Conservation (phyloP, 1,139 yeast species). For the Nakaseomyces delphensis region DNA sequence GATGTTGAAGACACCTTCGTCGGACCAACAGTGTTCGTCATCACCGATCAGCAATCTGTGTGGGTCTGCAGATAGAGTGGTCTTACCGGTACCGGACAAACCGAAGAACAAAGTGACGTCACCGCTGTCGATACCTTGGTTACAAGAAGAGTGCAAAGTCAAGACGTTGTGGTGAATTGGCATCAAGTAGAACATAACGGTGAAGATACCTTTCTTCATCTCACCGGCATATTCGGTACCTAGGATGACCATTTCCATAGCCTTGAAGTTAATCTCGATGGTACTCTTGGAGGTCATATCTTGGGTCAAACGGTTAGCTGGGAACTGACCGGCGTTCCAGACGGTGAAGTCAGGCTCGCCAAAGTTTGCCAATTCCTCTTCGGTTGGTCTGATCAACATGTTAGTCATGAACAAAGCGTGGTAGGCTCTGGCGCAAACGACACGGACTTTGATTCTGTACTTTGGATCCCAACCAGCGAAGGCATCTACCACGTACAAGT, state of each 20-base stretch:
- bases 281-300: constrained; percentile 98
- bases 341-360: constrained; percentile 98
- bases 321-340: constrained; percentile 98
- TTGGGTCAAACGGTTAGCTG: constrained; percentile 91
- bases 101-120: constrained; percentile 91
- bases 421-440: constrained; percentile 97
- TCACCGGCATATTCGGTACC: constrained; percentile 99
- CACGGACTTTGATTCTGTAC: constrained; percentile 92
- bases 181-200: constrained; percentile 98
- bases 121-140: constrained; percentile 64
- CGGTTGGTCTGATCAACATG: constrained; percentile 93
- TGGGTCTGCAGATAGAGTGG: constrained; percentile 95
- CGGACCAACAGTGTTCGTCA: constrained; percentile 99
- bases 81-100: constrained; percentile 96
- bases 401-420: constrained; percentile 97
- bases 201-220: constrained; percentile 98
- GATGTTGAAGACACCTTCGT: constrained; percentile 95
- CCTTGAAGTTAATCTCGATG: constrained; percentile 92
- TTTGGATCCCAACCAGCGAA: constrained; percentile 99
- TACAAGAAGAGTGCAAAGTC: constrained; percentile 91
- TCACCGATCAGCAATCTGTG: constrained; percentile 92
- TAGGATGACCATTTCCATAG: constrained; percentile 96
- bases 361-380: constrained; percentile 76
- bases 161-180: constrained; percentile 87
- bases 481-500: constrained; percentile 92